Evolutionary conservation across 1,139 yeast species (phyloP), one percentile per base, ranked within the genome.

Genomic region (Magnusiomyces paraingens): DNA sequence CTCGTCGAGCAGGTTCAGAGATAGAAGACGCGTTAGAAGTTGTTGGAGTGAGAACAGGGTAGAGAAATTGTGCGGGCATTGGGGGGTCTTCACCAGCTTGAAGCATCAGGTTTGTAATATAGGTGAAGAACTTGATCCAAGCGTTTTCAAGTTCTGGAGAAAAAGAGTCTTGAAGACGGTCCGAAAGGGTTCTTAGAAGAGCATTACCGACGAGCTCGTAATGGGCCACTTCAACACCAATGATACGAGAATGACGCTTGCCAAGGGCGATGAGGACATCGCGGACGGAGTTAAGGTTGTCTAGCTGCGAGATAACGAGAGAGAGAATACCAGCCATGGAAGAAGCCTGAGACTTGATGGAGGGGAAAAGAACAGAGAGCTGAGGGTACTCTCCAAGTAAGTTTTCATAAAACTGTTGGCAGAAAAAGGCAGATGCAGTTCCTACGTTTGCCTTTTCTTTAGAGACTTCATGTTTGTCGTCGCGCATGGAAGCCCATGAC

Each of bases 181-280:
- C 93, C 62, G 81, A 80, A 62, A 87, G 81, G 0, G 95, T 87
- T 61, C 79, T 80, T 55, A 87, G 74, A 52, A 88, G 73, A 0
- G 94, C 94, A 58, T 81, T 81, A 1, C 95, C 95, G 84, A 88
- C 84, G 48, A 84, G 70, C 66, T 85, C 88, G 64, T 84, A 87
- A 66, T 83, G 84, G 8, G 78, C 77, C 0, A 88, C 81, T 59
- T 84, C 90, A 50, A 86, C 84, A 14, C 87, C 89, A 59, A 87
- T 73, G 51, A 87, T 82, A 58, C 95, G 73, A 2, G 89, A 73
- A 66, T 87, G 95, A 54, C 89, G 74, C 66, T 86, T 86, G 1
- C 93, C 95, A 59, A 87, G 71, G 50, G 79, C 78, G 51, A 73
- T 74, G 51, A 87, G 71, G 57, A 83, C 83, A 48, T 78, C 85